These are phyloP conservation scores for Saturnispora saitoi DNA, from an alignment of 805 yeast genomes.

Conservation along the genomic window DNA sequence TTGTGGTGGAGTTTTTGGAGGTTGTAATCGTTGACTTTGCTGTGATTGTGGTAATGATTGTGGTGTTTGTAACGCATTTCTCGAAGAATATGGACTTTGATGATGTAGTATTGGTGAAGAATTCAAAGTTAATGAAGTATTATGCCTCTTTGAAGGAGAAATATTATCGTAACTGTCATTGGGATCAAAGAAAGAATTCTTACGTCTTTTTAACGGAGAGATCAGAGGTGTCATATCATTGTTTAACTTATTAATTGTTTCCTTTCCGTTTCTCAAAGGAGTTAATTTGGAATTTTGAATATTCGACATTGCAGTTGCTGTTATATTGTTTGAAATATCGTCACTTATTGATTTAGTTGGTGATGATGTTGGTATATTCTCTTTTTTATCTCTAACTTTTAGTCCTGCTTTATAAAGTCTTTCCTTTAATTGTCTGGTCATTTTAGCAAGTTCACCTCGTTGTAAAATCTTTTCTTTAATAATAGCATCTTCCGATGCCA, in stretches of 20 bases:
- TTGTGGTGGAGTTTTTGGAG: conserved; percentile 28
- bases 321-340: conserved; percentile 11
- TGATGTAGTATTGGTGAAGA: conserved; percentile 25
- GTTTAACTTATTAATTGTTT: not conserved
- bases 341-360: conserved; percentile 15
- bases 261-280: conserved; percentile 8
- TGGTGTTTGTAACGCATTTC: conserved; percentile 14
- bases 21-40: conserved; percentile 14
- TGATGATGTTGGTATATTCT: conserved; percentile 13
- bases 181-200: conserved; percentile 12
- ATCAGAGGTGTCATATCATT: conserved; percentile 11
- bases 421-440: conserved; percentile 36
- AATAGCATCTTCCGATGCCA: conserved; percentile 27
- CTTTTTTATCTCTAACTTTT: conserved; percentile 27
- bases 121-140: conserved; percentile 19
- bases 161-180: conserved; percentile 13
- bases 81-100: conserved; percentile 17
- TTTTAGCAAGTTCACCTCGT: conserved; percentile 38
- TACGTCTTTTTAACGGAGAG: conserved; percentile 26
- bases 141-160: conserved; percentile 24
- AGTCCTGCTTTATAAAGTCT: conserved; percentile 35
- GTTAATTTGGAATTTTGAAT: conserved; percentile 13
- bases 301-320: conserved; percentile 17
- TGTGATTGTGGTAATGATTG: conserved; percentile 13
- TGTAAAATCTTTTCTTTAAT: conserved; percentile 38